These are phyloP conservation scores for Saccharomycopsis olivae DNA, from an alignment of 805 yeast genomes.

Conservation along the genomic window DNA sequence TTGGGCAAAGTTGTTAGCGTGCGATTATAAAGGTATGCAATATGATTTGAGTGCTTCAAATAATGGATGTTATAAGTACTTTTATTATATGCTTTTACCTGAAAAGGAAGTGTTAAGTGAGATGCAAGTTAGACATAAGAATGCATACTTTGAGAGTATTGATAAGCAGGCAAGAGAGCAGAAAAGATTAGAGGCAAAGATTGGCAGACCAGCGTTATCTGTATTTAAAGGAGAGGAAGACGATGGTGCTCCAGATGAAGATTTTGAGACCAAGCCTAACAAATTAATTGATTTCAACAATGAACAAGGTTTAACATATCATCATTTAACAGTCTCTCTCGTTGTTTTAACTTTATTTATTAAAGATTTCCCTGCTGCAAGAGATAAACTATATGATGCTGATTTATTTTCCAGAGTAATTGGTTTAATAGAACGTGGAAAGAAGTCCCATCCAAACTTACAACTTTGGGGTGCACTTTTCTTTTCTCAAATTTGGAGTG, in stretches of 20 bases:
- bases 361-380: conserved; percentile 70
- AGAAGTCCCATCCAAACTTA: conserved; percentile 28
- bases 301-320: conserved; percentile 7
- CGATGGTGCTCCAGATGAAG: conserved; percentile 1
- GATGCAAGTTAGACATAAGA: conserved; percentile 12
- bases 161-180: conserved; percentile 17
- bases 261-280: conserved; percentile 14
- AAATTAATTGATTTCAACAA: conserved; percentile 15
- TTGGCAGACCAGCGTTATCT: conserved; percentile 16
- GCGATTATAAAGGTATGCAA: conserved; percentile 82
- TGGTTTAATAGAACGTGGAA: conserved; percentile 7
- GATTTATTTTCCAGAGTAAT: conserved; percentile 42
- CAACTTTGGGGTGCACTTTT: conserved; percentile 89
- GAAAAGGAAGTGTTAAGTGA: conserved; percentile 20
- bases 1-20: conserved; percentile 97
- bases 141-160: conserved; percentile 18
- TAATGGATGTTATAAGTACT: conserved; percentile 29
- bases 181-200: conserved; percentile 12
- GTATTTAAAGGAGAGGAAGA: conserved; percentile 1
- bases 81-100: conserved; percentile 63
- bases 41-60: conserved; percentile 47
- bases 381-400: conserved; percentile 63
- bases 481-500: conserved; percentile 65
- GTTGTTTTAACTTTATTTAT: conserved; percentile 80
- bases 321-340: conserved; percentile 90